Conservation (phyloP, 2,329 filamentous ascomycete genomes). For the Fusarium coffeatum region DNA sequence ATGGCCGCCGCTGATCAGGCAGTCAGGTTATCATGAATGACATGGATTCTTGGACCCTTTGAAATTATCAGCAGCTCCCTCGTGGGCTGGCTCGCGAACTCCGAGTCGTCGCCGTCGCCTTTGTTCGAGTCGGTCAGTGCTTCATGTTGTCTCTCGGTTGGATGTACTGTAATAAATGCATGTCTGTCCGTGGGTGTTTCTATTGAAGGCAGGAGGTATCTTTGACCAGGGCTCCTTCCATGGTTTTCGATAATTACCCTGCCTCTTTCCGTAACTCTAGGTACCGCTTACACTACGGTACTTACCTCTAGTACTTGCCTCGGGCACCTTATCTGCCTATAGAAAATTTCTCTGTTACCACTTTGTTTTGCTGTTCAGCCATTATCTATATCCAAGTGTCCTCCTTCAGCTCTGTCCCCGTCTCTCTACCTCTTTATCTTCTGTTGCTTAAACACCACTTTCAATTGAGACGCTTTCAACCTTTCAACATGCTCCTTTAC, state of each 20-base stretch:
- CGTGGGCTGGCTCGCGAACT: conserved; percentile 28
- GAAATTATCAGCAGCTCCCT: conserved; percentile 24
- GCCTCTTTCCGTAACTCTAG: conserved; percentile 1
- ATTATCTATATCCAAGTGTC: neutral
- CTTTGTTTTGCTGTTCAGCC: neutral
- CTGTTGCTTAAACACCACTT: neutral
- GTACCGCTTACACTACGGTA: conserved; percentile 4
- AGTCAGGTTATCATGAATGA: conserved; percentile 20
- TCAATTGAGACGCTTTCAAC: neutral
- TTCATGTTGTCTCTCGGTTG: conserved; percentile 21
- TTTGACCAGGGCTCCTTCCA: conserved; percentile 6
- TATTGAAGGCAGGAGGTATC: neutral
- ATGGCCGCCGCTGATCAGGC: neutral
- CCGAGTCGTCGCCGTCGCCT: conserved; percentile 32
- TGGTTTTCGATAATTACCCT: conserved; percentile 6
- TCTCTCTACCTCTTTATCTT: neutral
- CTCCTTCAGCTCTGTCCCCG: neutral
- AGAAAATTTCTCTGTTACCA: conserved; percentile 4
- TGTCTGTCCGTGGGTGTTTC: neutral
- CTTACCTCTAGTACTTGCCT: neutral
- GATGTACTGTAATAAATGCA: conserved; percentile 2
- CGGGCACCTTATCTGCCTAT: conserved; percentile 16
- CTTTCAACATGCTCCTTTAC: conserved; percentile 25
- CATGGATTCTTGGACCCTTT: conserved; percentile 23
- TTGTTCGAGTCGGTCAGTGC: conserved; percentile 21